phyloP scores from a whole-genome alignment of 2,329 filamentous ascomycete species.

The Neofusicoccum cordaticola region DNA sequence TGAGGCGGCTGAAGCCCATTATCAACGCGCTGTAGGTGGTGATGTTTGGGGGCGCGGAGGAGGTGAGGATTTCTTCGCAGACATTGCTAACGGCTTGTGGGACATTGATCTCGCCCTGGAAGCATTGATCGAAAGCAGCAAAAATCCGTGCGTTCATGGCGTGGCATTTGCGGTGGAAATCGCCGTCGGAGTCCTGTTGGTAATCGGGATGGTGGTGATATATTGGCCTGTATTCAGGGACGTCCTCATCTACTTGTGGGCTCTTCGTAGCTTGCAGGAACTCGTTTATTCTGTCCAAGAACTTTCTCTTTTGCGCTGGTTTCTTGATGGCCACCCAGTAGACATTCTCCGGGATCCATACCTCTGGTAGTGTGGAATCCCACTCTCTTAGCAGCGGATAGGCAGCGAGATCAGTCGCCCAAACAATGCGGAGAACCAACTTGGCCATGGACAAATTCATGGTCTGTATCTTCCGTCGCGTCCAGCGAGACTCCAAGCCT shows the following conservation, averaged over 20 bases:
- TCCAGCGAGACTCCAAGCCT: constrained; percentile 32
- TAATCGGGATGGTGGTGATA: constrained; percentile 28
- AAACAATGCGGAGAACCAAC: constrained; percentile 38
- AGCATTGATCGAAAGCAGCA: constrained; percentile 21
- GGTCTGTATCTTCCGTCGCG: constrained; percentile 43
- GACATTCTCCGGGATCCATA: background rate
- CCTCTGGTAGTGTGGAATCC: background rate
- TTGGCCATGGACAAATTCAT: constrained; percentile 41
- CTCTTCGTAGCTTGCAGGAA: background rate
- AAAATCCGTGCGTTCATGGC: constrained; percentile 33
- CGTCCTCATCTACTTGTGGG: background rate
- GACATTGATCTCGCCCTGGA: constrained; percentile 5
- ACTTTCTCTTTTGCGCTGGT: background rate
- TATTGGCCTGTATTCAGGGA: background rate
- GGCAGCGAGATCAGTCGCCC: constrained; percentile 18
- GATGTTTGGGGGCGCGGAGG: constrained; percentile 60
- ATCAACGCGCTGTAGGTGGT: constrained; percentile 71
- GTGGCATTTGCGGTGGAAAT: constrained; percentile 30
- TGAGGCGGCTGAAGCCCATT: constrained; percentile 52
- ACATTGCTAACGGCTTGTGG: constrained; percentile 37
- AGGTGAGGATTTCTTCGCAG: constrained; percentile 65
- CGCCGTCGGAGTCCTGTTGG: constrained; percentile 37
- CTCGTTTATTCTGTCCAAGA: background rate
- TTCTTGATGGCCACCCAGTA: background rate
- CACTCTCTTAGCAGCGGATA: background rate